Evolutionary conservation across 2,329 filamentous ascomycete genomes (phyloP).

Genomic region (Pseudogymnoascus sp.): DNA sequence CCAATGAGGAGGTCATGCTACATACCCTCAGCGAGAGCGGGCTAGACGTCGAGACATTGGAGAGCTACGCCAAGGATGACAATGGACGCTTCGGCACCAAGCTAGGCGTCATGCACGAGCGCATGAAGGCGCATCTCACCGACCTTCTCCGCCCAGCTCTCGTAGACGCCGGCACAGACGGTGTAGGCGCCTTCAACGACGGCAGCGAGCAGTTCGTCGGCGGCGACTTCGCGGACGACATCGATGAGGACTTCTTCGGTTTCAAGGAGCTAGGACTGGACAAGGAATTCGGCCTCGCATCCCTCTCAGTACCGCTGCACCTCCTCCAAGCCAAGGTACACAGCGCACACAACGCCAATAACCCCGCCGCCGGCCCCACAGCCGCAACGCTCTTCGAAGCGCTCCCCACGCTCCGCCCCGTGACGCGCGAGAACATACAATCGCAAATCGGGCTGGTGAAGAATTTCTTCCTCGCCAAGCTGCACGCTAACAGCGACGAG

Average conservation of each 20-base stretch:
- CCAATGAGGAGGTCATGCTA: conserved; percentile 74
- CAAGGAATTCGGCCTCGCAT: conserved; percentile 78
- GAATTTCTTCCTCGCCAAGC: conserved; percentile 83
- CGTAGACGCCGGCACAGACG: conserved; percentile 70
- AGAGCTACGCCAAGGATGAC: conserved; percentile 85
- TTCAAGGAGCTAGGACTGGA: conserved; percentile 93
- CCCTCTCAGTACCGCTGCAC: conserved; percentile 85
- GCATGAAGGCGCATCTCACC: conserved; percentile 87
- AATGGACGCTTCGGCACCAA: conserved; percentile 77
- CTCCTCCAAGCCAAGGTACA: conserved; percentile 86
- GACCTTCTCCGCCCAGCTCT: conserved; percentile 88
- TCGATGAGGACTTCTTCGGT: conserved; percentile 97
- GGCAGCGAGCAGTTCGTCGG: conserved; percentile 95
- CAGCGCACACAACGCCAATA: conserved; percentile 73
- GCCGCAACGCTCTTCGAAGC: conserved; percentile 46
- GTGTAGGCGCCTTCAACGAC: conserved; percentile 86
- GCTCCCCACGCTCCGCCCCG: conserved; percentile 61
- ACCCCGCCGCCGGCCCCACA: conserved; percentile 47
- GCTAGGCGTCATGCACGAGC: conserved; percentile 77
- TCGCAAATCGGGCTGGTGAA: conserved; percentile 80
- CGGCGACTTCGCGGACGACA: conserved; percentile 94
- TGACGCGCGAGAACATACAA: conserved; percentile 69
- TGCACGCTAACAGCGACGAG: conserved; percentile 74
- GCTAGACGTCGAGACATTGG: conserved; percentile 69
- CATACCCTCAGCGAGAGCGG: conserved; percentile 82